Percentiles rank a stretch among this genome's conserved stretches.
phyloP scores from a whole-genome alignment of 2,329 filamentous ascomycete genomes.

The Ceratocystiopsis minuta region DNA sequence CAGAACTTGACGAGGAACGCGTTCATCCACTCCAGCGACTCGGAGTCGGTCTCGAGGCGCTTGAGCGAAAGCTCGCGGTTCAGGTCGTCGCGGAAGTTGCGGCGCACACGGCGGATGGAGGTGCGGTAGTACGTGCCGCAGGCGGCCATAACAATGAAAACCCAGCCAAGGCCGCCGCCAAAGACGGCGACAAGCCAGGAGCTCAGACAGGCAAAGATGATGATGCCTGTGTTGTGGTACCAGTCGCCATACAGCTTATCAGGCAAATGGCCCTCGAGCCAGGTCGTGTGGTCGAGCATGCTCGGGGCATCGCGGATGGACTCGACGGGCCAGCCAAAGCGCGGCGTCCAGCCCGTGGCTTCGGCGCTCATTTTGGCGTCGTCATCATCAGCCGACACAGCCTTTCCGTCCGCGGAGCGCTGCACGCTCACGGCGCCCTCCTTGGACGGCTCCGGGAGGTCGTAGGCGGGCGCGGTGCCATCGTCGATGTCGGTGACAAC shows the following conservation, averaged over 20 bases:
- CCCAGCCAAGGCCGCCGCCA: slow-evolving; percentile 82
- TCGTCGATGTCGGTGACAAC: slow-evolving; percentile 68
- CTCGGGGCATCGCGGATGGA: slow-evolving; percentile 41
- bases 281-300: slow-evolving; percentile 73
- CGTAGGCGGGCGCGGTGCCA: slow-evolving; percentile 49
- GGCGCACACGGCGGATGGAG: slow-evolving; percentile 76
- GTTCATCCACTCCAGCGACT: slow-evolving; percentile 98
- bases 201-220: slow-evolving; percentile 75
- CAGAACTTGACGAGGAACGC: slow-evolving; percentile 97
- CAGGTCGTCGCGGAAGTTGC: slow-evolving; percentile 92
- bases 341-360: slow-evolving; percentile 72
- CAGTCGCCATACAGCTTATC: slow-evolving; percentile 93
- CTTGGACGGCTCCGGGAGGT: slow-evolving; percentile 59
- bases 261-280: slow-evolving; percentile 64
- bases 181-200: slow-evolving; percentile 84
- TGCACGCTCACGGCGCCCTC: slow-evolving; percentile 37
- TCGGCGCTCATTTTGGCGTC: slow-evolving; percentile 34
- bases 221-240: slow-evolving; percentile 95
- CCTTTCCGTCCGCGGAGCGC: slow-evolving; percentile 22
- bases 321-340: slow-evolving; percentile 54
- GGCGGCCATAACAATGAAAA: slow-evolving; percentile 79
- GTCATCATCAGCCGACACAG: slow-evolving; percentile 30
- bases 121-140: slow-evolving; percentile 96
- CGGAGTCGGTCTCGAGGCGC: slow-evolving; percentile 72
- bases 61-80: slow-evolving; percentile 68